Base-by-base conservation (phyloP, 2,329 filamentous ascomycete genomes). In the Trichoderma sp. region DNA sequence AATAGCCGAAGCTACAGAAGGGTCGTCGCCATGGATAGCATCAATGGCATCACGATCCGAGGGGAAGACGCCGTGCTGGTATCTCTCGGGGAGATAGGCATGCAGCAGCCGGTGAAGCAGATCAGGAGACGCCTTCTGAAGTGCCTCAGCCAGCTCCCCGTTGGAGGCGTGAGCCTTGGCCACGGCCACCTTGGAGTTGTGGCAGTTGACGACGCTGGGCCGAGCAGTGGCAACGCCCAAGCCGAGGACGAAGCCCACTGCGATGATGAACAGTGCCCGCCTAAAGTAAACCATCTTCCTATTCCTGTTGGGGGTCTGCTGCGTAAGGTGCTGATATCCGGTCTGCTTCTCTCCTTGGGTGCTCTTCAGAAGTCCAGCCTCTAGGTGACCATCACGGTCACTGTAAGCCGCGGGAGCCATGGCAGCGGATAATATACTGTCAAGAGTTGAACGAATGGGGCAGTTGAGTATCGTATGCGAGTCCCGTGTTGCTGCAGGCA, bases 101-200 rank as follows among this genome's bases (percentile, higher is more conserved):
- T 93, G 91, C 38, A 95, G 86, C 71, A 93, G 89, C 64, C 89
- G 88, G 82, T 94, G 92, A 72, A 95, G 85, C 59, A 89, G 88
- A 66, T 90, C 86, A 73, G 88, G 88, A 27, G 91, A 89, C 74
- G 92, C 84, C 29, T 86, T 86, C 76, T 88, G 85, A 72, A 92
- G 84, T 3, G 35, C 75, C 53, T 74, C 71, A 1, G 18, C 45
- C 24, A 74, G 50, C n/a, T 76, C 75, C 1, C 38, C 27, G 21
- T 56, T 73, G 29, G 41, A 14, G 73, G 91, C 72, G 59, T 75
- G 65, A 72, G 76, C 67, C 9, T 76, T 73, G 71, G 38, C 71
- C 63, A 74, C 6, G 56, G 53, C 56, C 50, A 68, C 18, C 69
- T 72, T 76, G 29, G 66, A 65, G 8, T 73, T 56, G 59, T 71